A percentile compares a stretch with the other conserved stretches of the same genome.
These are phyloP conservation scores for Lanzia echinophila DNA, from an alignment of 2,329 filamentous ascomycete species.

Conservation along the genomic window DNA sequence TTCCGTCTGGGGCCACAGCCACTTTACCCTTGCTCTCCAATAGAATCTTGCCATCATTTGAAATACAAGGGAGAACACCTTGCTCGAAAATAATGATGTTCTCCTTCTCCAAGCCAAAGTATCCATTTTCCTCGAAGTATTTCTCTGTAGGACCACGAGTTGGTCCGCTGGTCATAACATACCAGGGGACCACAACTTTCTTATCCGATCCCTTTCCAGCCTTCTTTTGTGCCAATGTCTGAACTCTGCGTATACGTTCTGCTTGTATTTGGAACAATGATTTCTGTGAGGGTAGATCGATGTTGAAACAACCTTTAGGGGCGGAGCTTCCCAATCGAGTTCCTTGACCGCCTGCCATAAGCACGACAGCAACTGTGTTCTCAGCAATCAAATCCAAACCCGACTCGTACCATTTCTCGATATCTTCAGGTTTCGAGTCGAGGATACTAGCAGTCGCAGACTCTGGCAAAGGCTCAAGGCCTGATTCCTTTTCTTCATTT, in stretches of 20 bases:
- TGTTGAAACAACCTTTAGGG: slow-evolving; percentile 96
- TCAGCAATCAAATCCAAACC: slow-evolving; percentile 60
- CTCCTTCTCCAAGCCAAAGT: slow-evolving; percentile 80
- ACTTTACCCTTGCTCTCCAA: slow-evolving; percentile 85
- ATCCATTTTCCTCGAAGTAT: slow-evolving; percentile 84
- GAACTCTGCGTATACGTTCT: slow-evolving; percentile 82
- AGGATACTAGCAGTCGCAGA: slow-evolving; percentile 84
- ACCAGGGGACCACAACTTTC: slow-evolving; percentile 78
- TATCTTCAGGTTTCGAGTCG: slow-evolving; percentile 72
- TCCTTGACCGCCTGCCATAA: slow-evolving; percentile 96
- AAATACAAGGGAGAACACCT: slow-evolving; percentile 92
- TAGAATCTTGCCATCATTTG: slow-evolving; percentile 94
- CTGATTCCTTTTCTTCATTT: slow-evolving; percentile 21
- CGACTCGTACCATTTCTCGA: slow-evolving; percentile 75
- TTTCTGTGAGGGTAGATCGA: slow-evolving; percentile 87
- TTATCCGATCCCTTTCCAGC: slow-evolving; percentile 48
- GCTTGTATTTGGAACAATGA: slow-evolving; percentile 97
- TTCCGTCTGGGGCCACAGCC: slow-evolving; percentile 93
- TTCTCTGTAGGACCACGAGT: slow-evolving; percentile 86
- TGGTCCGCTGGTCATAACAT: slow-evolving; percentile 98
- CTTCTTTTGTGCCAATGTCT: slow-evolving; percentile 70
- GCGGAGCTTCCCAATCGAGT: slow-evolving; percentile 90
- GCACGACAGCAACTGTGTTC: slow-evolving; percentile 74
- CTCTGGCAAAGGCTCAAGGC: slow-evolving; percentile 81
- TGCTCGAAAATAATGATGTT: slow-evolving; percentile 95